Evolutionary conservation across 2,329 filamentous ascomycete species (phyloP).

Genomic region (Hirsutella thompsonii): DNA sequence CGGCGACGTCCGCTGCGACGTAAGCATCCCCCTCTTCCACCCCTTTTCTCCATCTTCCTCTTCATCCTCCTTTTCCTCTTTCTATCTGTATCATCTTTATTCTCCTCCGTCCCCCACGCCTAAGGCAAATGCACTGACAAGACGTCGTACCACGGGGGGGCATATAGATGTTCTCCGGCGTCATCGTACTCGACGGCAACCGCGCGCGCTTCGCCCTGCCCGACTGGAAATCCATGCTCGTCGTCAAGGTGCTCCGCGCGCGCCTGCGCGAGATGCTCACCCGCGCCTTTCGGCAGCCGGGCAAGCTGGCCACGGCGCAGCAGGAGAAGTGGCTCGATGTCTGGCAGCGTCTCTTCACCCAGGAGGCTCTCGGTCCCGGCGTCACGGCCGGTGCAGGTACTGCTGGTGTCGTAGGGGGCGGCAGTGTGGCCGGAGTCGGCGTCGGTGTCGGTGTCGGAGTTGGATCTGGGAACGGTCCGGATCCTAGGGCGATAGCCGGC

Average conservation of each 20-base stretch:
- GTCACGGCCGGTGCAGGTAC: too few relatives aligned
- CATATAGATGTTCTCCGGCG: slow-evolving; percentile 65
- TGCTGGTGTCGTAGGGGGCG: too few relatives aligned
- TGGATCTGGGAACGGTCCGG: too few relatives aligned
- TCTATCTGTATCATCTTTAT: too few relatives aligned
- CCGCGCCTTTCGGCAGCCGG: slow-evolving; percentile 54
- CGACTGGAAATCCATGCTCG: slow-evolving; percentile 85
- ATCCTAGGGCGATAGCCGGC: too few relatives aligned
- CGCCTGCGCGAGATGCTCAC: slow-evolving; percentile 65
- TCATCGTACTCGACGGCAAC: slow-evolving; percentile 79
- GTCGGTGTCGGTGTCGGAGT: too few relatives aligned
- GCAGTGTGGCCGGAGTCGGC: too few relatives aligned
- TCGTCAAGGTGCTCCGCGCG: slow-evolving; percentile 67
- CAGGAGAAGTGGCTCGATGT: slow-evolving; percentile 63
- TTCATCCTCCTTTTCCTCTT: too few relatives aligned
- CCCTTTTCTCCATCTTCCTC: background rate
- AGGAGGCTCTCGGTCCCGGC: slow-evolving; percentile 30
- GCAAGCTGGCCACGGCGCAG: slow-evolving; percentile 48
- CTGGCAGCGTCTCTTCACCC: slow-evolving; percentile 58
- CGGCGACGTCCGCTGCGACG: slow-evolving; percentile 79
- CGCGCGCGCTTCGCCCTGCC: slow-evolving; percentile 69
- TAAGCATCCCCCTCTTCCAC: slow-evolving; percentile 22
- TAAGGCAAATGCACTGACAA: too few relatives aligned
- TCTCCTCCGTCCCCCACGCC: too few relatives aligned
- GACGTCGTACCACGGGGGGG: too few relatives aligned